These are phyloP conservation scores for Pseudopyrenochaeta lycopersici DNA, from an alignment of 2,329 filamentous ascomycete genomes.

Conservation along the genomic window DNA sequence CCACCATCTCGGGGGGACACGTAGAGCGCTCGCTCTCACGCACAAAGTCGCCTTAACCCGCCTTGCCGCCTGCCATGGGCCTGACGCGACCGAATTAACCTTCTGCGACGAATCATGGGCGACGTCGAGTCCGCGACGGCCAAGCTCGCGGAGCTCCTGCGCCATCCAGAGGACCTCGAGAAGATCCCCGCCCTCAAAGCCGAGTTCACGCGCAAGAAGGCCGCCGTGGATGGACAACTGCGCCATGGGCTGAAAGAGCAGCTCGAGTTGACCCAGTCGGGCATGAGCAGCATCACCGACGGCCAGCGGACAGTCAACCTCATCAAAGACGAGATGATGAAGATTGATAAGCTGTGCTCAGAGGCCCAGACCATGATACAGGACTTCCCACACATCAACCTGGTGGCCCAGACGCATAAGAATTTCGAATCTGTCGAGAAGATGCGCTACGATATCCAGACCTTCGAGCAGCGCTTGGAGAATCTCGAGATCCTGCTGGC, in stretches of 20 bases:
- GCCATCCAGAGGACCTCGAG: conserved; percentile 95
- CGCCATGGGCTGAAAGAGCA: conserved; percentile 89
- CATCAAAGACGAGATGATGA: conserved; percentile 98
- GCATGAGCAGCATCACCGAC: conserved; percentile 87
- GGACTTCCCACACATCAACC: conserved; percentile 92
- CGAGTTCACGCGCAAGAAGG: conserved; percentile 95
- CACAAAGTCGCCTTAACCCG: conserved; percentile 9
- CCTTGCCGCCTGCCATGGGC: conserved; percentile 23
- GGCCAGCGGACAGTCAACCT: conserved; percentile 90
- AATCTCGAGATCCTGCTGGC: conserved; percentile 80
- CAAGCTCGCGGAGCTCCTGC: conserved; percentile 91
- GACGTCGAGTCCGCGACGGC: conserved; percentile 68
- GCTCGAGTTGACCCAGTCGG: conserved; percentile 90
- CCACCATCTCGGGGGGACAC: neutral
- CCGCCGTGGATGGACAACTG: conserved; percentile 87
- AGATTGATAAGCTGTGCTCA: conserved; percentile 95
- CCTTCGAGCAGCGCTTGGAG: conserved; percentile 80
- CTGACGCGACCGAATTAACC: conserved; percentile 14
- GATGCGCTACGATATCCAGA: conserved; percentile 91
- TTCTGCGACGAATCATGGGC: conserved; percentile 61
- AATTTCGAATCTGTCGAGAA: conserved; percentile 95
- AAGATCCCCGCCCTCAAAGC: conserved; percentile 90
- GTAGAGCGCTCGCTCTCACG: neutral
- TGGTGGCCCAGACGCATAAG: conserved; percentile 91
- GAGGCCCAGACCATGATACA: conserved; percentile 98